phyloP scores from a whole-genome alignment of 225 moss, liverwort and hornwort genomes.

The Straminergon stramineum region DNA sequence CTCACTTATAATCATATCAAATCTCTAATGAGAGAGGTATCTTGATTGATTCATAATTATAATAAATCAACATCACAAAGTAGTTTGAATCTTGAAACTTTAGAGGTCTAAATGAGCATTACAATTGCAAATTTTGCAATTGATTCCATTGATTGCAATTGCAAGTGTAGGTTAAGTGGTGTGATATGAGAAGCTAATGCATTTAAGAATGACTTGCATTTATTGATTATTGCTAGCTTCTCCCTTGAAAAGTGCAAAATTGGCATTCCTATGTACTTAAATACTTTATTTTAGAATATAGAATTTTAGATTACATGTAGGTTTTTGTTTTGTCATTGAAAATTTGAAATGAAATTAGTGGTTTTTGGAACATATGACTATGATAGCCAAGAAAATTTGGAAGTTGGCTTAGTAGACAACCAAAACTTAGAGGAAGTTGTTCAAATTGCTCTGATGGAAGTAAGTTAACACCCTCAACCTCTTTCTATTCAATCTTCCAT shows the following conservation, averaged over 20 bases:
- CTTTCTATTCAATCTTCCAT: too few relatives aligned
- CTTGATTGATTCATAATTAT: neutral
- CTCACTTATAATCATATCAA: neutral
- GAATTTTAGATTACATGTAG: neutral
- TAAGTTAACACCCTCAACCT: neutral
- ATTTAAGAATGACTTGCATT: neutral
- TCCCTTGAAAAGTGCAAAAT: neutral
- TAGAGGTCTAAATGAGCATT: neutral
- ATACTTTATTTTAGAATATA: neutral
- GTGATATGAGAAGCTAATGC: fast-evolving
- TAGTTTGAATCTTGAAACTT: neutral
- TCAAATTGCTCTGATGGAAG: too few relatives aligned
- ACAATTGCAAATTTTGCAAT: neutral
- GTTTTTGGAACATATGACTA: neutral
- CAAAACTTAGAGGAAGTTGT: neutral
- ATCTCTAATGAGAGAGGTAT: neutral
- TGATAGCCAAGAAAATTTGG: neutral
- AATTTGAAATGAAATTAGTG: neutral
- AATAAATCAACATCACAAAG: fast-evolving
- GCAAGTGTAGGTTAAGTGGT: too few relatives aligned
- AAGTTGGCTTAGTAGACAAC: neutral
- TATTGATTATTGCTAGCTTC: neutral
- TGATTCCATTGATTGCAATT: too few relatives aligned
- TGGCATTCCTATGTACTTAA: neutral
- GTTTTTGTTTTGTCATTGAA: neutral